Base-by-base conservation (phyloP, 139 green algal species). In the Chlorella sp. region DNA sequence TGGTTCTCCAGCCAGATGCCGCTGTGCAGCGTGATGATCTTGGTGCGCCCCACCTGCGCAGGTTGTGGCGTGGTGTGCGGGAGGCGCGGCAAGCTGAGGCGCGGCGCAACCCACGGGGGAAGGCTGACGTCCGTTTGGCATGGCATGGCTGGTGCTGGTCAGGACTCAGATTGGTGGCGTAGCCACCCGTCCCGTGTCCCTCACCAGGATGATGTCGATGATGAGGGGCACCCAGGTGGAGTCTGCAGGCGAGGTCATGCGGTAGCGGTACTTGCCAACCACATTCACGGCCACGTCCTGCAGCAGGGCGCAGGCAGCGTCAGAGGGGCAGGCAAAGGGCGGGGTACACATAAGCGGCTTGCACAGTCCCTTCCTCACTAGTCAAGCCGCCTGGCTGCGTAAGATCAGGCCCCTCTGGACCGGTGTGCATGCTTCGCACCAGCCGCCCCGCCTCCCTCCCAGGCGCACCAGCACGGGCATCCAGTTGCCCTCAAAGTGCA, bases 211-310 rank as follows among this genome's bases (percentile, higher is more conserved):
- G 65, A 98, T 94, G 83, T 98, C 95, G 57, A 97, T 91, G 26
- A 98, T 89, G 69, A 96, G 74, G 25, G 93, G 91, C 60, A 95
- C 81, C 4, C 57, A 78, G 56, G 87, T 78, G 55, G 93, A 89
- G 80, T 95, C 87, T 18, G 89, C 70, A 0, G 95, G 92, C 0
- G 85, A 92, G 38, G 91, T 63, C 87, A 97, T 91, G 39, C 88
- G 80, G 92, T 98, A 97, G 47, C 91, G 89, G 91, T 97, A 98
- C 90, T 98, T 98, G 85, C 95, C 95, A 57, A 98, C 95, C 34
- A 95, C 90, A 65, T 95, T 94, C 15, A 97, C 94, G 80, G 91
- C 79, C 72, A 93, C 90, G 72, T 93, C 90, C 88, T 26, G 23
- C 17, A 74, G 32, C n/a, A 41, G 67, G 56, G 56, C 9, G 5